A percentile compares a stretch with the other conserved stretches of the same genome.
Evolutionary conservation across 225 moss, liverwort and hornwort species (phyloP).

Genomic region (Thuidium tamariscinum): DNA sequence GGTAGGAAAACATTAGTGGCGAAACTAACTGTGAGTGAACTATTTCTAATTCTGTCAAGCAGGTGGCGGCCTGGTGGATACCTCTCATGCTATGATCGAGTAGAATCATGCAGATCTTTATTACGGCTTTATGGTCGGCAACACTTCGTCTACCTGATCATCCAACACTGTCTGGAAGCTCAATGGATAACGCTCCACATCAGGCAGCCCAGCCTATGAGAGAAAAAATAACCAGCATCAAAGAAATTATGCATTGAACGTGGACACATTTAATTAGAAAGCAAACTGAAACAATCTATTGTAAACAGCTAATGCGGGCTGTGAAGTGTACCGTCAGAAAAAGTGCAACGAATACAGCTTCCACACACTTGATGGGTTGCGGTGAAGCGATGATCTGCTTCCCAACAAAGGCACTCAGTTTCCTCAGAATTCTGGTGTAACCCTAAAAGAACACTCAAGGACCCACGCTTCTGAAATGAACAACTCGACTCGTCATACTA

Average conservation of each 20-base stretch:
- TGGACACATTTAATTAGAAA: background rate
- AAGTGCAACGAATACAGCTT: conserved; percentile 78
- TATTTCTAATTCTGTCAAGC: background rate
- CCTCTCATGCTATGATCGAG: conserved; percentile 21
- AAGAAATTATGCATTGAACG: background rate
- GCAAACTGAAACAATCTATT: background rate
- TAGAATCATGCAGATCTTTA: conserved; percentile 28
- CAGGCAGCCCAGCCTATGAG: conserved; percentile 52
- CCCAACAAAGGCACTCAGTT: background rate
- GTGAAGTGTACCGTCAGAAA: conserved; percentile 55
- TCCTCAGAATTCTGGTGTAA: background rate
- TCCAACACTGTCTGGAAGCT: conserved; percentile 58
- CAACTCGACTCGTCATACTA: background rate
- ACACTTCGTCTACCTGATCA: conserved; percentile 52
- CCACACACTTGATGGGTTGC: conserved; percentile 82
- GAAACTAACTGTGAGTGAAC: background rate
- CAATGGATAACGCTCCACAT: conserved; percentile 46
- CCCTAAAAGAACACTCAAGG: background rate
- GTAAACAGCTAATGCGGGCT: background rate
- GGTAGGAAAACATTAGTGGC: background rate
- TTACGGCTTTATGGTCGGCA: conserved; percentile 20
- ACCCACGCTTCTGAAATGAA: background rate
- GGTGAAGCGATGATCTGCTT: conserved; percentile 68
- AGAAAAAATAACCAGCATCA: background rate
- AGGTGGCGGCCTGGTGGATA: conserved; percentile 22